Evolutionary conservation across 441 rosid genomes (phyloP).

Genomic region (Erodium texanum): DNA sequence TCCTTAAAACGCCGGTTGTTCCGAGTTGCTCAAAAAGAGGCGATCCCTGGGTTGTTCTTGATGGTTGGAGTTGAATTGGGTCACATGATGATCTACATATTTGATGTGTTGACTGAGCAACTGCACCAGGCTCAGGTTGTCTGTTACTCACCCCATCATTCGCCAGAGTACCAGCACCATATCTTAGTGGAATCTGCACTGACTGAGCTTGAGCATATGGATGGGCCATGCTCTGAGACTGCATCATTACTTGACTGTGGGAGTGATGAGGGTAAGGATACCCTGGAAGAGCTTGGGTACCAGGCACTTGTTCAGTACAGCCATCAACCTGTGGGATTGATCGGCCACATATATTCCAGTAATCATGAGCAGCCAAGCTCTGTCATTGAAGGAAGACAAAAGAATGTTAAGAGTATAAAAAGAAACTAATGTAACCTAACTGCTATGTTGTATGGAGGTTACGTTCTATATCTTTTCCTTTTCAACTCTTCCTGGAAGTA

Average conservation of each 20-base stretch:
- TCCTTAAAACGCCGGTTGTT: neutral
- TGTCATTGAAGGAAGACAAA: neutral
- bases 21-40: neutral
- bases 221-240: neutral
- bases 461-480: neutral
- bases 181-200: neutral
- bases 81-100: neutral
- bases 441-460: neutral
- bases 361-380: neutral
- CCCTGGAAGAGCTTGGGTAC: neutral
- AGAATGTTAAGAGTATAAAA: neutral
- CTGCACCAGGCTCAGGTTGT: too few species aligned
- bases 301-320: neutral
- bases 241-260: neutral
- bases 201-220: neutral
- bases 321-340: neutral
- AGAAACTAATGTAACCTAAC: neutral
- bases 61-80: neutral
- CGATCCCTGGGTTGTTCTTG: neutral
- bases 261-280: too few species aligned
- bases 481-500: neutral
- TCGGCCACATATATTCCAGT: neutral
- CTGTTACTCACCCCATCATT: neutral
- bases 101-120: neutral
- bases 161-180: neutral